Evolutionary conservation across 352 stramenopile species (phyloP), one percentile per base, ranked within the genome.

Genomic region (Halophytophthora batemanensis): DNA sequence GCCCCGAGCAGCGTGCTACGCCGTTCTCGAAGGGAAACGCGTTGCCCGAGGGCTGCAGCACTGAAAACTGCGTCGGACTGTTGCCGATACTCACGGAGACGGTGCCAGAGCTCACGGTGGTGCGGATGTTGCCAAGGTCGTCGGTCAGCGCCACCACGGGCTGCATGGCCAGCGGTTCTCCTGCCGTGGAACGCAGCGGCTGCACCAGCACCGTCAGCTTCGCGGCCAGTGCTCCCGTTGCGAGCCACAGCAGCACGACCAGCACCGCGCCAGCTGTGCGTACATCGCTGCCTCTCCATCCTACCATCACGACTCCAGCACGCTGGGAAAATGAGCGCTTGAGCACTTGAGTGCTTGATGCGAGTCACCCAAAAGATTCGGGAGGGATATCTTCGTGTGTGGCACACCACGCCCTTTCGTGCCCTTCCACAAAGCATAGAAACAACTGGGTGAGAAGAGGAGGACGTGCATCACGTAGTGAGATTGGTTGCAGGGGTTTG

Each of bases 71-170:
- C 41, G 60, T 68, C 17, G 79, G 77, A 29, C 80, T 82, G 15
- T 60, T 55, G n/a, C 71, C 73, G 44, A 92, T 77, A 10, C 58
- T 61, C 1, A 77, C 82, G 6, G 61, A 59, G 8, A 95, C 77
- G 1, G 61, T 65, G 40, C 84, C 84, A 11, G 45, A 59, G 50
- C 50, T 92, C 43, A 86, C 61, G 0, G 52, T 69, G 15, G 70
- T 84, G 22, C 92, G 62, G 50, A 93, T 89, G 54, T 89, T 89
- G 35, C 81, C 82, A 31, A 70, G 68, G 49, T 90, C 81, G 34
- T 95, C 82, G 18, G 79, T 86, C 25, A 95, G 62, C 17, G 77
- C 78, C 2, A 93, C 60, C 28, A 85, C 75, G 0, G 81, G 80
- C 36, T 89, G 74, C 14, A 87, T 64, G 4, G 60, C 58, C 31